phyloP scores from a whole-genome alignment of 176 grass and related monocot genomes.

The Secale cereale region DNA sequence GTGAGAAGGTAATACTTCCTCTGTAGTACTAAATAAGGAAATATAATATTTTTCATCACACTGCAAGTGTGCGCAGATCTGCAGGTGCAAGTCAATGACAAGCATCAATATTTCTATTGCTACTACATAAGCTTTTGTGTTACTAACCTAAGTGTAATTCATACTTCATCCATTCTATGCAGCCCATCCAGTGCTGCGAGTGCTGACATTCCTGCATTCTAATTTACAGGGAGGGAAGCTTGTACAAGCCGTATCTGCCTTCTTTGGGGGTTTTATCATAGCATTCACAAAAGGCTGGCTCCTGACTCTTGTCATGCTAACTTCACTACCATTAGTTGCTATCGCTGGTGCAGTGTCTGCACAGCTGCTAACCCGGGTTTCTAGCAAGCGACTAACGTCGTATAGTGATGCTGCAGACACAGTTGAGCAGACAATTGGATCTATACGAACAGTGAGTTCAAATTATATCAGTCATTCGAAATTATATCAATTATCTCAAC shows the following conservation, averaged over 20 bases:
- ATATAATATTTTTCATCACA: neutral
- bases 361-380: conserved; percentile 40
- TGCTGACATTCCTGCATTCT: neutral
- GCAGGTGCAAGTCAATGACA: neutral
- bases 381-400: conserved; percentile 52
- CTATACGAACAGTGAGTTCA: conserved; percentile 80
- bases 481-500: neutral
- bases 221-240: conserved; percentile 66
- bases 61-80: neutral
- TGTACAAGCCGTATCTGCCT: conserved; percentile 41
- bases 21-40: neutral
- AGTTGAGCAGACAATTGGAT: conserved; percentile 80
- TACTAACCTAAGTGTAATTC: neutral
- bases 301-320: conserved; percentile 73
- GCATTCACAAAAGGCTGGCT: conserved; percentile 77
- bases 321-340: conserved; percentile 50
- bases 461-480: neutral
- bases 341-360: conserved; percentile 43
- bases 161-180: neutral
- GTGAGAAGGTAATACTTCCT: conserved; percentile 46
- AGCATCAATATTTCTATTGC: neutral
- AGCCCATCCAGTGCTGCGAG: neutral
- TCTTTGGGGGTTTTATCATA: conserved; percentile 62
- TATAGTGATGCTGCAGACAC: conserved; percentile 66
- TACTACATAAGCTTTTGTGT: neutral